Percentiles rank a stretch among this genome's conserved stretches.
Conservation (phyloP, 1,284 basidiomycete species). For the Wolfiporia cocos region DNA sequence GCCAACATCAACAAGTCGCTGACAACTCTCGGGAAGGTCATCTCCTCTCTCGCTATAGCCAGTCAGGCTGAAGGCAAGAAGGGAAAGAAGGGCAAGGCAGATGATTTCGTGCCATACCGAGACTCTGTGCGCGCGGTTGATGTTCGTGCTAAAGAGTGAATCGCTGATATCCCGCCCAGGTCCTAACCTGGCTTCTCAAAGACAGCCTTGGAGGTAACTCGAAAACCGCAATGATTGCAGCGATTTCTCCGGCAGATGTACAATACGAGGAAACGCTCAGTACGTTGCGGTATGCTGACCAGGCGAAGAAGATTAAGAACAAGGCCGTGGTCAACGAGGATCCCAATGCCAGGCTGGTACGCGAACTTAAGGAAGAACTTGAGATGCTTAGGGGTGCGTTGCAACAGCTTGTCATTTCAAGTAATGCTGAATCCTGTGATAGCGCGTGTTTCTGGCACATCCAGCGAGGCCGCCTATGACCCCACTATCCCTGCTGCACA, state of each 20-base stretch:
- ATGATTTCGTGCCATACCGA: conserved; percentile 91
- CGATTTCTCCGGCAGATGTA: conserved; percentile 91
- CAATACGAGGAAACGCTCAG: conserved; percentile 93
- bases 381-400: conserved; percentile 76
- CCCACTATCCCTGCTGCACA: conserved; percentile 87
- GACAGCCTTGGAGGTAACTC: conserved; percentile 95
- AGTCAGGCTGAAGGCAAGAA: conserved; percentile 67
- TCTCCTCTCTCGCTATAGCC: conserved; percentile 82
- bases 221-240: conserved; percentile 97
- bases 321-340: conserved; percentile 99
- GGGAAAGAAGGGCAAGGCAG: conserved; percentile 79
- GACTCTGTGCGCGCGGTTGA: conserved; percentile 68
- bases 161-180: conserved; percentile 34
- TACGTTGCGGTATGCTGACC: conserved; percentile 94
- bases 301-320: conserved; percentile 99
- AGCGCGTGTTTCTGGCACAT: conserved; percentile 67
- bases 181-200: conserved; percentile 96
- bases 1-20: conserved; percentile 98
- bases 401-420: not conserved
- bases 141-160: not conserved
- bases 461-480: conserved; percentile 78
- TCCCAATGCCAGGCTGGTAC: conserved; percentile 96
- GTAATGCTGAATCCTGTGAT: conserved; percentile 8
- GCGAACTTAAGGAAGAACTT: conserved; percentile 97
- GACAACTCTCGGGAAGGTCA: conserved; percentile 96